Evolutionary conservation across 306 rosid species (phyloP), one percentile per base, ranked within the genome.

Genomic region (Rubus idaeus): DNA sequence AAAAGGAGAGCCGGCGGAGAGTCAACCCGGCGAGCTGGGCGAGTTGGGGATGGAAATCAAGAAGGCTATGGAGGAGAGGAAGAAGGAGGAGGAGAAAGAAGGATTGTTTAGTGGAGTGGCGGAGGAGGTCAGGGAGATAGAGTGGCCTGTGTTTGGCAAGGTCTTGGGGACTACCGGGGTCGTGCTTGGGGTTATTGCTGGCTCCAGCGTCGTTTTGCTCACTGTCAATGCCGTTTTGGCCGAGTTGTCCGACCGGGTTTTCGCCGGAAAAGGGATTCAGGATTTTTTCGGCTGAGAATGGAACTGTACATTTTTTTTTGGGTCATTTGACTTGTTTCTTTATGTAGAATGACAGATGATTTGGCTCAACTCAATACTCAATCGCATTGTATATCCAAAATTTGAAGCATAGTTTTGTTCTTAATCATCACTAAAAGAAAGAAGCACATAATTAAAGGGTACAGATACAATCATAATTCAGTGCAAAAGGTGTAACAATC

Each of bases 101-200:
- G 66, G 41, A 4, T 67, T 92, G 67, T 69, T 81, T 74, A 78
- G 86, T 37, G 98, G 98, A 66, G 97, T 95, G 78, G 89, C 78
- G 42, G 82, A 83, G 75, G 98, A 95, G 89, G 83, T 90, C n/a
- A 80, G 64, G 68, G 88, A 92, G 87, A 90, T 95, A 45, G 97
- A 92, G 70, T 95, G 98, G 97, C 98, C 98, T 0, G 85, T 79
- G 30, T 92, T 95, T 41, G 91, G 91, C 0, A 95, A 90, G 83
- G 97, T 95, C 1, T 80, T 95, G 83, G 96, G 96, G 1, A 95
- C 97, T n/a, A 90, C 91, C 2, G 90, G 97, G 10, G 97, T 92
- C 8, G 98, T 92, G 53, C 65, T 95, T 57, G 76, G 93, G 10
- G 93, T 95, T 45, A 95, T 95, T 56, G 77, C 92, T 17, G 97